A percentile compares a stretch with the other conserved stretches of the same genome.
Conservation (phyloP, 1,139 yeast species). For the Suhomyces maxii region DNA sequence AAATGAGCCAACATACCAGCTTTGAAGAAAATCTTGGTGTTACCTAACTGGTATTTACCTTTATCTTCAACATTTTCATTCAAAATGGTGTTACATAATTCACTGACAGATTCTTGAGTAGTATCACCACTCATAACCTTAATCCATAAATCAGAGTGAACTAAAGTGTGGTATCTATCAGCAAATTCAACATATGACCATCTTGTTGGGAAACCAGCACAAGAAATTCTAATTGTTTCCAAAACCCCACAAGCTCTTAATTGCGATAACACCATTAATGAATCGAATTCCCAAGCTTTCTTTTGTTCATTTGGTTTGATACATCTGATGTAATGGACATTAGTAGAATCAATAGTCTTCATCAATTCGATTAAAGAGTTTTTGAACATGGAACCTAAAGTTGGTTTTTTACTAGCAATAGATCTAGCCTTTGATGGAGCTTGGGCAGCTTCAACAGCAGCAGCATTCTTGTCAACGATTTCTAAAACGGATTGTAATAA, state of each 20-base stretch:
- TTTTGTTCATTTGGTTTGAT: slow-evolving; percentile 95
- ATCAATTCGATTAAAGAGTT: slow-evolving; percentile 88
- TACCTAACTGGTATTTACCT: slow-evolving; percentile 79
- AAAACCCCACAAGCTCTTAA: slow-evolving; percentile 98
- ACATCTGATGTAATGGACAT: slow-evolving; percentile 95
- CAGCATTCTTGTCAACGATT: slow-evolving; percentile 63
- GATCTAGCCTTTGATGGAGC: slow-evolving; percentile 33
- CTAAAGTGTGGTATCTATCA: slow-evolving; percentile 79
- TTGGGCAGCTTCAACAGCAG: slow-evolving; percentile 48
- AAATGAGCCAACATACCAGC: slow-evolving; percentile 94
- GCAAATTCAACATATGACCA: slow-evolving; percentile 96
- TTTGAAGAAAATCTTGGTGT: slow-evolving; percentile 90
- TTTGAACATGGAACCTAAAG: slow-evolving; percentile 92
- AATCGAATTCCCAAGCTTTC: slow-evolving; percentile 94
- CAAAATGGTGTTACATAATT: slow-evolving; percentile 68
- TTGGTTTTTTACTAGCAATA: slow-evolving; percentile 75
- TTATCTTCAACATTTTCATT: slow-evolving; percentile 60
- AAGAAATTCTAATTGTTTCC: slow-evolving; percentile 93
- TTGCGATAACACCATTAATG: slow-evolving; percentile 92
- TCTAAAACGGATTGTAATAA: slow-evolving; percentile 65
- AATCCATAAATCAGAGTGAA: slow-evolving; percentile 70
- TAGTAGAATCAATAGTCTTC: slow-evolving; percentile 90
- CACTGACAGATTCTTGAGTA: slow-evolving; percentile 58
- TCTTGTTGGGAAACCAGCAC: slow-evolving; percentile 97
- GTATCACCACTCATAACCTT: slow-evolving; percentile 57